Evolutionary conservation across 1,284 basidiomycete species (phyloP).

Genomic region (Hypsizygus ulmarius): DNA sequence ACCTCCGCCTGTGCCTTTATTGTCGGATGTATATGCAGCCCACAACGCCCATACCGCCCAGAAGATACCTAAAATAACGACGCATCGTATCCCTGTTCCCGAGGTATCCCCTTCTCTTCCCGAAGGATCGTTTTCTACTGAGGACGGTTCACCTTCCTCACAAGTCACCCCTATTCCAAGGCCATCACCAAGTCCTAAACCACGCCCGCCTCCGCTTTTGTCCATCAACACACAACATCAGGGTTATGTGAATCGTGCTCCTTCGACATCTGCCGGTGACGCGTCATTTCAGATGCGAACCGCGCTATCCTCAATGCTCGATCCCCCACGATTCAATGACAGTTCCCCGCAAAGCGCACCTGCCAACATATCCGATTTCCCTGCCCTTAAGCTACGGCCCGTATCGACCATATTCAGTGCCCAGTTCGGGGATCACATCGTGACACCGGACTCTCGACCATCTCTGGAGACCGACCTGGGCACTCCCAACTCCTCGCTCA

Average conservation of each 20-base stretch:
- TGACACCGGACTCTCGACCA: conserved; percentile 35
- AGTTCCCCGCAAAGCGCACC: conserved; percentile 59
- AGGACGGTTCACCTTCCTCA: conserved; percentile 3
- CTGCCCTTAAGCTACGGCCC: conserved; percentile 67
- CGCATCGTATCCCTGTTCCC: conserved; percentile 46
- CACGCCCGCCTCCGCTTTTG: conserved; percentile 39
- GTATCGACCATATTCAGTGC: conserved; percentile 73
- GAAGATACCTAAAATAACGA: conserved; percentile 28
- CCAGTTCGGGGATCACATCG: conserved; percentile 64
- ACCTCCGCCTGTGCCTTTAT: conserved; percentile 55
- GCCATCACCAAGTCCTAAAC: conserved; percentile 28
- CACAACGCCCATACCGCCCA: conserved; percentile 27
- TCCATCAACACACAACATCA: conserved; percentile 40
- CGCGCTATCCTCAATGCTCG: conserved; percentile 16
- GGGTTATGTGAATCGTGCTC: conserved; percentile 14
- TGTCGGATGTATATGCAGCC: conserved; percentile 39
- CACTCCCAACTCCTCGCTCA: conserved; percentile 49
- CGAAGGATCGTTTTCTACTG: conserved; percentile 3
- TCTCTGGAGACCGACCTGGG: conserved; percentile 43
- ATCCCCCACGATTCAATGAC: conserved; percentile 26
- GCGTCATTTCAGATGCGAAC: conserved; percentile 21
- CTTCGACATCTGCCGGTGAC: conserved; percentile 20
- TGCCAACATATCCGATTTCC: conserved; percentile 57
- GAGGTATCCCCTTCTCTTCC: conserved; percentile 29
- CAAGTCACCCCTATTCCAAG: background rate